Evolutionary conservation across 495 filamentous ascomycete species (phyloP), one percentile per base, ranked within the genome.

Genomic region (Penicillium samsonianum): DNA sequence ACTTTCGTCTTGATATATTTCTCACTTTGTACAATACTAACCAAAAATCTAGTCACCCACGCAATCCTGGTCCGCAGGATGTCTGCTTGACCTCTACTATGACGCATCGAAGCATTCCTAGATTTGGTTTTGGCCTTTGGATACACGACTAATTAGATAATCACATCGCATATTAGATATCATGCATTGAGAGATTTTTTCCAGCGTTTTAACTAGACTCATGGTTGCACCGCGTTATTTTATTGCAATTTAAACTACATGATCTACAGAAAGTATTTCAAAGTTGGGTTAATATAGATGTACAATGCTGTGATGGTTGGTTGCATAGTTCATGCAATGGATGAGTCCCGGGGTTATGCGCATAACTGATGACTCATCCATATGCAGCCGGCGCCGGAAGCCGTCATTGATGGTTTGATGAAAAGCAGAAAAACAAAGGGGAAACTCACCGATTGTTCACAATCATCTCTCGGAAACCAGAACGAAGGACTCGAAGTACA

Each of bases 51-150:
- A 90, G 87, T 92, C 86, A 28, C 94, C 94, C 16, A 96, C 93
- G 2, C 94, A 99, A 68, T 87, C 93, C 10, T 99, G 94, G 94
- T 96, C 91, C 20, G 87, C 95, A 0, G 87, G 90, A 9, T 98
- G 94, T 67, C 73, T 98, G 62, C 89, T 99, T 64, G 94, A 99
- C 73, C 67, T 99, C 43, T 98, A 94, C 68, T 90, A 95, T 71
- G 94, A 98, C 70, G 91, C 91, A 38, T 83, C 77, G 10, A 67
- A 66, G 45, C 62, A 71, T 60, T 57, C 66, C 6, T 74, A 61
- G 44, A 46, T 52, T 22, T 35, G 0, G 5, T 28, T 58, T 33
- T 19, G 11, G 31, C 40, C 19, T 40, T 61, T 52, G 30, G 33
- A 19, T 33, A 53, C 11, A 43, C 48, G 30, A 41, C 19, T 28